A percentile compares a stretch with the other conserved stretches of the same genome.
Conservation (phyloP, 108 stramenopile genomes). For the Parmales sp. region DNA sequence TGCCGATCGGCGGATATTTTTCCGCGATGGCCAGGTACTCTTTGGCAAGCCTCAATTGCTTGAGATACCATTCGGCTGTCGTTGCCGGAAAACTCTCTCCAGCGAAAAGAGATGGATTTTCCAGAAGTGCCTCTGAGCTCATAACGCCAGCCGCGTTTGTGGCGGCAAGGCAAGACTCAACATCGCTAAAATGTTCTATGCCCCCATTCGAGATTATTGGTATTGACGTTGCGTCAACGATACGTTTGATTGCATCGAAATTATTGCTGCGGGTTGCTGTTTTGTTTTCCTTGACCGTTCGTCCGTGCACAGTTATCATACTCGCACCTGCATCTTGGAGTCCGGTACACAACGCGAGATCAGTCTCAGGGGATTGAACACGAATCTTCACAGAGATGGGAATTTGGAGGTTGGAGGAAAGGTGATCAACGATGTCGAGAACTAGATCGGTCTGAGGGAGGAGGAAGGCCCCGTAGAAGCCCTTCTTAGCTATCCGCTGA, state of each 20-base stretch:
- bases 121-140: conserved; percentile 83
- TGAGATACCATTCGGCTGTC: conserved; percentile 27
- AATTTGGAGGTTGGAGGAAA: background rate
- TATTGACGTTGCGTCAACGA: conserved; percentile 39
- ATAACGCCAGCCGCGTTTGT: conserved; percentile 85
- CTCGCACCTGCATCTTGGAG: conserved; percentile 41
- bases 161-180: conserved; percentile 41
- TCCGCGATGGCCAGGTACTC: conserved; percentile 64
- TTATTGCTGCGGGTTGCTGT: conserved; percentile 44
- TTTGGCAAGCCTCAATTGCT: conserved; percentile 65
- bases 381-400: conserved; percentile 64
- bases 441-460: conserved; percentile 45
- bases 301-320: conserved; percentile 88
- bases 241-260: conserved; percentile 41
- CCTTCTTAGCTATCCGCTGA: conserved; percentile 63
- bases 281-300: conserved; percentile 84
- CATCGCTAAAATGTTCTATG: conserved; percentile 63
- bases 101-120: conserved; percentile 77
- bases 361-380: conserved; percentile 19
- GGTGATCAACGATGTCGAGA: conserved; percentile 27
- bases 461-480: conserved; percentile 71
- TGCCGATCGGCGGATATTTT: conserved; percentile 55
- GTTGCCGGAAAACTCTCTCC: conserved; percentile 15
- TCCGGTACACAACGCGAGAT: background rate
- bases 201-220: conserved; percentile 94